phyloP scores from a whole-genome alignment of 164 flowering plant genomes.

The Vitis cinerea region DNA sequence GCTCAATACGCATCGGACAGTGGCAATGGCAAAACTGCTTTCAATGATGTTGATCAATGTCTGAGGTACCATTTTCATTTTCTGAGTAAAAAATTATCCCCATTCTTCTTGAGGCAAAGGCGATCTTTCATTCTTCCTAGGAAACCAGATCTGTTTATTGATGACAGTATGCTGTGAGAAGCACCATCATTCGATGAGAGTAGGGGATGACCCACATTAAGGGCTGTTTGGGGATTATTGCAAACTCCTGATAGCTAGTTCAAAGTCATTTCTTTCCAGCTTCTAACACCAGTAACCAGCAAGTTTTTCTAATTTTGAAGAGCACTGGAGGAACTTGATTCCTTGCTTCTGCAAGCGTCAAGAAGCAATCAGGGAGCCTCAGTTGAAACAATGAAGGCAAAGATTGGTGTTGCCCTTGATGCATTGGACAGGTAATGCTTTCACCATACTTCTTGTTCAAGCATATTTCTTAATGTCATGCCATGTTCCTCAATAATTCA shows the following conservation, averaged over 20 bases:
- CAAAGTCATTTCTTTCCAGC: background rate
- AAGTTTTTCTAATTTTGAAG: slow-evolving; percentile 28
- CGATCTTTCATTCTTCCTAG: too few relatives aligned
- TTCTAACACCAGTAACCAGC: slow-evolving; percentile 1
- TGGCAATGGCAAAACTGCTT: slow-evolving; percentile 75
- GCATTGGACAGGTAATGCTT: slow-evolving; percentile 69
- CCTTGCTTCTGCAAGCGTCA: slow-evolving; percentile 75
- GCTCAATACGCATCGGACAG: slow-evolving; percentile 91
- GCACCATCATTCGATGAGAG: too few relatives aligned
- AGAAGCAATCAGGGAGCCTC: slow-evolving; percentile 66
- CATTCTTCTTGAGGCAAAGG: too few relatives aligned
- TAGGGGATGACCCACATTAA: too few relatives aligned
- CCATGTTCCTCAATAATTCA: too few relatives aligned
- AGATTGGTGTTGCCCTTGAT: slow-evolving; percentile 50
- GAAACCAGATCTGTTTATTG: too few relatives aligned
- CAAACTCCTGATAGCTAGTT: background rate
- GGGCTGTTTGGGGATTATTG: background rate
- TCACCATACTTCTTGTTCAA: background rate
- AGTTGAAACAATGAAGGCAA: slow-evolving; percentile 59
- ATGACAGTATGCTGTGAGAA: too few relatives aligned
- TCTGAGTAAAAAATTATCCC: background rate
- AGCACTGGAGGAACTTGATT: slow-evolving; percentile 88
- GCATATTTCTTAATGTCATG: background rate
- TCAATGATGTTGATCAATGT: slow-evolving; percentile 70
- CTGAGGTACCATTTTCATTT: slow-evolving; percentile 56